Percentiles rank a stretch among this genome's conserved stretches.
phyloP scores from a whole-genome alignment of 2,329 filamentous ascomycete species.

The Sphaerostilbella broomeana region DNA sequence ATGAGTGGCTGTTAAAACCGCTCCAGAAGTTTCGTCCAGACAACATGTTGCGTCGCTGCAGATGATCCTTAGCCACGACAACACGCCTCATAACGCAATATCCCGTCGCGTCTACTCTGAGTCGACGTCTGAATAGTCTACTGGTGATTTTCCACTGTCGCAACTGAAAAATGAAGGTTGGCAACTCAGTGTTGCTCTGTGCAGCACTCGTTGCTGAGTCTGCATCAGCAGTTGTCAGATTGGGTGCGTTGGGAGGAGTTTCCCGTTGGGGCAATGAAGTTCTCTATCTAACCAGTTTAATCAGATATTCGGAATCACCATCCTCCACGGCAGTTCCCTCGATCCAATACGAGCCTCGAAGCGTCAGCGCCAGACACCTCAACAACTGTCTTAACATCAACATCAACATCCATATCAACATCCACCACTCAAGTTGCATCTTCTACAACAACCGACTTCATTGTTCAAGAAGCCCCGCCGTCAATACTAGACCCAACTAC shows the following conservation, averaged over 20 bases:
- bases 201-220: conserved; percentile 13
- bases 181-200: conserved; percentile 13
- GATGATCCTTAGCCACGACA: no score
- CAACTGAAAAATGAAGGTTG: conserved; percentile 16
- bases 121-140: no score
- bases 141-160: not conserved
- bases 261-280: not conserved
- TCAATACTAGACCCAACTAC: no score
- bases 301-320: conserved; percentile 6
- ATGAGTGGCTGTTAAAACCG: no score
- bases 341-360: not conserved
- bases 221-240: conserved; percentile 10
- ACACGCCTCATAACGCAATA: no score
- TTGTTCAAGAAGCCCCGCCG: no score
- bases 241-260: conserved; percentile 11
- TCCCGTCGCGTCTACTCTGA: no score
- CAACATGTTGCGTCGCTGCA: no score
- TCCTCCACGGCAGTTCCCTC: not conserved
- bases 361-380: not conserved
- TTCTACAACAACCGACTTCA: not conserved
- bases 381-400: no score
- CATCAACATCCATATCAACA: not conserved
- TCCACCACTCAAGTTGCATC: not conserved
- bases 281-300: not conserved
- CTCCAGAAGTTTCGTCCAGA: no score